phyloP scores from a whole-genome alignment of 2,329 filamentous ascomycete species.

The Microdochium trichocladiopsis region DNA sequence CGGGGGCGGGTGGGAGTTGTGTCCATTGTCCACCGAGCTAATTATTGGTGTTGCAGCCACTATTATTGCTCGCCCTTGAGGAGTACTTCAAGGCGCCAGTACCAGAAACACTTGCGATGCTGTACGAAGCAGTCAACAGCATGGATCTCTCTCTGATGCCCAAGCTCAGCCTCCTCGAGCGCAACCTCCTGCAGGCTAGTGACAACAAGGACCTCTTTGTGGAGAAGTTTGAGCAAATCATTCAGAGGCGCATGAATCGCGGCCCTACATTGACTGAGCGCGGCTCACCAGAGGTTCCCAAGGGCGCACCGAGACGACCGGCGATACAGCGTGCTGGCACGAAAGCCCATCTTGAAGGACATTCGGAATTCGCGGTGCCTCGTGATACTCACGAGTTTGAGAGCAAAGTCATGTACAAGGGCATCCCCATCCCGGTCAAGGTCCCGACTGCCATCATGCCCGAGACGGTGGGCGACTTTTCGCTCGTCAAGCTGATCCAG shows the following conservation, averaged over 20 bases:
- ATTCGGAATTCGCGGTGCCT: conserved; percentile 66
- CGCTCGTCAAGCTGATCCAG: conserved; percentile 92
- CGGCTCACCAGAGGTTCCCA: background rate
- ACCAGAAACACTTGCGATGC: conserved; percentile 76
- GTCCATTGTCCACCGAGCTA: conserved; percentile 8
- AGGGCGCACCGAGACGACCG: conserved; percentile 29
- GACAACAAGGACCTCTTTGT: conserved; percentile 95
- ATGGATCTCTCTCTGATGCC: conserved; percentile 98
- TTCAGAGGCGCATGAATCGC: conserved; percentile 70
- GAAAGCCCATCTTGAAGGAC: conserved; percentile 55
- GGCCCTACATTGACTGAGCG: background rate
- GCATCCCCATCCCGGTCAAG: conserved; percentile 94
- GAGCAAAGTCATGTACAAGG: conserved; percentile 90
- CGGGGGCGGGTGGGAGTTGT: conserved; percentile 1
- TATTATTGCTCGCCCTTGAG: conserved; percentile 83
- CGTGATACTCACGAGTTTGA: conserved; percentile 98
- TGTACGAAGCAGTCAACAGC: conserved; percentile 88
- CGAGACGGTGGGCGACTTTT: conserved; percentile 96
- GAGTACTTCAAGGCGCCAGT: conserved; percentile 94
- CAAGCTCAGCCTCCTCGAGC: conserved; percentile 73
- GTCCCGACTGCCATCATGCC: conserved; percentile 89
- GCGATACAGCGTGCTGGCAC: conserved; percentile 52
- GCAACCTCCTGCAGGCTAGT: conserved; percentile 78
- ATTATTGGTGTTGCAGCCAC: conserved; percentile 46
- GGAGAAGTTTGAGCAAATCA: conserved; percentile 95